Conservation (phyloP, 306 rosid species). For the Ammopiptanthus mongolicus region DNA sequence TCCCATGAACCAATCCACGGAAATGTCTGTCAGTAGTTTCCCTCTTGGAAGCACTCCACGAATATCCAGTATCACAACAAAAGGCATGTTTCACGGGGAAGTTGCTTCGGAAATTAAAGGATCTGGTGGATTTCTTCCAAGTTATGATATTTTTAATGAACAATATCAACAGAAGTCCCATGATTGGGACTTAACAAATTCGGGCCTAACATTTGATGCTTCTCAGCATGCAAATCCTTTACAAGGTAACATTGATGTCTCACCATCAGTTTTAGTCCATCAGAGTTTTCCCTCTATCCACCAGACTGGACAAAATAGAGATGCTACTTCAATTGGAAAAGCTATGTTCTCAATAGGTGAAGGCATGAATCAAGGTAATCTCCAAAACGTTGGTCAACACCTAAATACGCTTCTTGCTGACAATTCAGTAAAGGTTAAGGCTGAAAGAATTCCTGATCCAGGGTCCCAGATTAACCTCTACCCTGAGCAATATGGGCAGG, state of each 20-base stretch:
- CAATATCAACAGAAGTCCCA: conserved; percentile 63
- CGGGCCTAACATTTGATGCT: conserved; percentile 49
- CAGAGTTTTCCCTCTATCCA: conserved; percentile 62
- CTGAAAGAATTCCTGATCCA: conserved; percentile 47
- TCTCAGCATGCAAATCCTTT: conserved; percentile 54
- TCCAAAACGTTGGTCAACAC: conserved; percentile 46
- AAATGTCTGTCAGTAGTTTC: conserved; percentile 48
- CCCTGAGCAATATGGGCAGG: conserved; percentile 68
- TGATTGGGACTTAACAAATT: conserved; percentile 64
- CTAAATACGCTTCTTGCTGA: conserved; percentile 37
- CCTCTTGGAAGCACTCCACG: conserved; percentile 59
- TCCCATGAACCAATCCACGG: conserved; percentile 57
- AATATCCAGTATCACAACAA: conserved; percentile 40
- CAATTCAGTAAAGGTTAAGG: conserved; percentile 49
- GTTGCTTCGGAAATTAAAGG: conserved; percentile 47
- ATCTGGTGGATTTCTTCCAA: conserved; percentile 38
- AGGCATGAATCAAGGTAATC: conserved; percentile 37
- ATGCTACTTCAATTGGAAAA: conserved; percentile 41
- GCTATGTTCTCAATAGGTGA: conserved; percentile 42
- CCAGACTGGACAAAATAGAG: conserved; percentile 41
- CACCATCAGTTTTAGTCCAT: conserved; percentile 55
- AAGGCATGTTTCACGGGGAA: conserved; percentile 49
- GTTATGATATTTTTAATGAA: conserved; percentile 67
- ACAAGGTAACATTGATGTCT: conserved; percentile 50
- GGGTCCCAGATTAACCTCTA: conserved; percentile 38